A percentile compares a stretch with the other conserved stretches of the same genome.
These are phyloP conservation scores for Tulasnella sp. DNA, from an alignment of 768 basidiomycete genomes.

Conservation along the genomic window DNA sequence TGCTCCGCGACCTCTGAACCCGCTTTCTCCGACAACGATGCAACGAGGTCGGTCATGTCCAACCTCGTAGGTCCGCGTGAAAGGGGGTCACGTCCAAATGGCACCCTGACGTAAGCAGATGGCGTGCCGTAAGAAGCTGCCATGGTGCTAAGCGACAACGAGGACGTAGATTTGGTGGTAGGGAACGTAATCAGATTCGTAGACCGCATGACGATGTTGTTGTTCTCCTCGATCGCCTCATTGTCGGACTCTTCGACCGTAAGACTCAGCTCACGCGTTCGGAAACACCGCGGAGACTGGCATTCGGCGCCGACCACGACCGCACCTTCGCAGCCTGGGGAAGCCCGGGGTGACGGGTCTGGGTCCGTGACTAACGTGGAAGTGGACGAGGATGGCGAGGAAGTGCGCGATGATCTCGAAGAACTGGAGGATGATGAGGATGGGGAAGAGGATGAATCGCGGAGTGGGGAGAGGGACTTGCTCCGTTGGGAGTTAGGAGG, in stretches of 20 bases:
- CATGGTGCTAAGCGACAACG: neutral
- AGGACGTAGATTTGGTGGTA: neutral
- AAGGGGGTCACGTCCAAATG: neutral
- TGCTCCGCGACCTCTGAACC: neutral
- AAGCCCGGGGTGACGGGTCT: constrained; percentile 12
- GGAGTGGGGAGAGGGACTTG: neutral
- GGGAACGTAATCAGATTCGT: neutral
- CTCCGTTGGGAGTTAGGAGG: neutral
- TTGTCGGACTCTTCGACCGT: neutral
- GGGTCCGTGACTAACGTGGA: constrained; percentile 18
- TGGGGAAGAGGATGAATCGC: constrained; percentile 15
- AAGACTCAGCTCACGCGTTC: neutral
- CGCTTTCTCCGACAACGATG: neutral
- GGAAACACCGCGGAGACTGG: constrained; percentile 9
- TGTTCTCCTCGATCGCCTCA: too few species aligned
- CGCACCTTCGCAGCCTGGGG: neutral
- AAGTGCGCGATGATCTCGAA: neutral
- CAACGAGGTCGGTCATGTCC: neutral
- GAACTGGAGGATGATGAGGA: neutral
- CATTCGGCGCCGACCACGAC: neutral
- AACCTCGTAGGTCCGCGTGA: neutral
- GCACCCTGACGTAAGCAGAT: neutral
- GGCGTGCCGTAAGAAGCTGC: neutral
- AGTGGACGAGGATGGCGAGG: constrained; percentile 15
- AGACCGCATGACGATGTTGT: too few species aligned